Conservation (phyloP, 441 rosid genomes). For the Capsella rubella region DNA sequence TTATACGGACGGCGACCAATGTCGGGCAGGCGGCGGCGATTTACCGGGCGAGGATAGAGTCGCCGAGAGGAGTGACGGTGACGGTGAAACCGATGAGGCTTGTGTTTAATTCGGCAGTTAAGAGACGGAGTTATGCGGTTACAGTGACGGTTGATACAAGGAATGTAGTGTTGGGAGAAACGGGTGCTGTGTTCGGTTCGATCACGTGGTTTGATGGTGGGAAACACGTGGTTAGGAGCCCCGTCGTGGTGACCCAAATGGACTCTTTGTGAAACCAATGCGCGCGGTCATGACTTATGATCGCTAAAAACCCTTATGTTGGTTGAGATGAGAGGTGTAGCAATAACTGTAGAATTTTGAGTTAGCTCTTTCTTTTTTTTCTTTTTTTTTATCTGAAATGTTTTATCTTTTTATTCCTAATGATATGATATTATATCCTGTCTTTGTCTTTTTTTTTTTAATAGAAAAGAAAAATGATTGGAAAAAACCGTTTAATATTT, state of each 20-base stretch:
- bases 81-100: slow-evolving; percentile 64
- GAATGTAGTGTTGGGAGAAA: slow-evolving; percentile 56
- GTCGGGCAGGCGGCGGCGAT: slow-evolving; percentile 58
- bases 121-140: slow-evolving; percentile 62
- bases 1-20: slow-evolving; percentile 70
- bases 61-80: slow-evolving; percentile 71
- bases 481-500: background rate
- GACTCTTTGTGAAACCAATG: slow-evolving; percentile 60
- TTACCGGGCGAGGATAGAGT: slow-evolving; percentile 54
- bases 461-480: background rate
- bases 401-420: background rate
- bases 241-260: slow-evolving; percentile 68
- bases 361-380: background rate
- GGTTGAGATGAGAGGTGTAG: slow-evolving; percentile 15
- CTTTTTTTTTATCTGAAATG: background rate
- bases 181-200: slow-evolving; percentile 76
- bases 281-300: slow-evolving; percentile 50
- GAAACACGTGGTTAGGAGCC: slow-evolving; percentile 74
- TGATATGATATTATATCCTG: slow-evolving; percentile 21
- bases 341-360: slow-evolving; percentile 38
- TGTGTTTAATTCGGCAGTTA: slow-evolving; percentile 55
- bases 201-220: slow-evolving; percentile 79
- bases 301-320: slow-evolving; percentile 25
- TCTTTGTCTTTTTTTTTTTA: background rate
- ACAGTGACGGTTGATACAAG: slow-evolving; percentile 60